Percentiles rank a stretch among this genome's conserved stretches.
Evolutionary conservation across 495 filamentous ascomycete genomes (phyloP).

Genomic region (Aspergillus haitiensis): DNA sequence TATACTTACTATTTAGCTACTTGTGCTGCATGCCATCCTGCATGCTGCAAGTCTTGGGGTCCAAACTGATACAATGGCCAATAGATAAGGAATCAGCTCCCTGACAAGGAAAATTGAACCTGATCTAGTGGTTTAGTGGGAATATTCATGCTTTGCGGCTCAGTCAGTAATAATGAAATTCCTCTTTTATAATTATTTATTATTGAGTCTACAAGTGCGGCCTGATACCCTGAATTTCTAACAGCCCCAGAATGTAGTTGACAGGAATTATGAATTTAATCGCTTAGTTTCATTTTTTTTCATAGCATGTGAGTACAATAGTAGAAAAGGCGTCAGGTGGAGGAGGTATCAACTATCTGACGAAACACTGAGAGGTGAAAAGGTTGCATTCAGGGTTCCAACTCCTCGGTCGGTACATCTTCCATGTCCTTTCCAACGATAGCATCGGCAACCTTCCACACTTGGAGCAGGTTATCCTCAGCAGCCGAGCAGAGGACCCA

Average conservation of each 20-base stretch:
- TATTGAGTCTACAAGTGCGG: too few relatives aligned
- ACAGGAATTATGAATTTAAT: too few relatives aligned
- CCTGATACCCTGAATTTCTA: too few relatives aligned
- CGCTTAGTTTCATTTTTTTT: not conserved
- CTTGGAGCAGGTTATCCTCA: constrained; percentile 94
- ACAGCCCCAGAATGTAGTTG: too few relatives aligned
- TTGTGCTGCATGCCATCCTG: constrained; percentile 1
- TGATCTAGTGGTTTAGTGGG: too few relatives aligned
- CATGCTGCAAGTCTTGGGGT: not conserved
- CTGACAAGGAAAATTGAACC: not conserved
- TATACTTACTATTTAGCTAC: too few relatives aligned
- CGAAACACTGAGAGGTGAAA: not conserved
- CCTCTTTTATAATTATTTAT: too few relatives aligned
- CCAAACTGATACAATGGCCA: not conserved
- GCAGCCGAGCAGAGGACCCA: constrained; percentile 94
- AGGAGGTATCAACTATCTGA: constrained; percentile 14
- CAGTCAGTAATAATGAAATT: not conserved
- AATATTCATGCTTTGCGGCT: not conserved
- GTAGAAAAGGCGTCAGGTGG: not conserved
- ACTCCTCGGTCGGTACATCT: constrained; percentile 74
- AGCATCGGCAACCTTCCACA: constrained; percentile 91
- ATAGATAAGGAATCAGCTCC: not conserved
- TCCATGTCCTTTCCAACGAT: constrained; percentile 82
- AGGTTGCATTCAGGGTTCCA: constrained; percentile 55
- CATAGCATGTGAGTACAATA: constrained; percentile 3